Percentiles rank a stretch among this genome's conserved stretches.
Evolutionary conservation across 2,329 filamentous ascomycete genomes (phyloP).

Genomic region (Huntiella bhutanensis): DNA sequence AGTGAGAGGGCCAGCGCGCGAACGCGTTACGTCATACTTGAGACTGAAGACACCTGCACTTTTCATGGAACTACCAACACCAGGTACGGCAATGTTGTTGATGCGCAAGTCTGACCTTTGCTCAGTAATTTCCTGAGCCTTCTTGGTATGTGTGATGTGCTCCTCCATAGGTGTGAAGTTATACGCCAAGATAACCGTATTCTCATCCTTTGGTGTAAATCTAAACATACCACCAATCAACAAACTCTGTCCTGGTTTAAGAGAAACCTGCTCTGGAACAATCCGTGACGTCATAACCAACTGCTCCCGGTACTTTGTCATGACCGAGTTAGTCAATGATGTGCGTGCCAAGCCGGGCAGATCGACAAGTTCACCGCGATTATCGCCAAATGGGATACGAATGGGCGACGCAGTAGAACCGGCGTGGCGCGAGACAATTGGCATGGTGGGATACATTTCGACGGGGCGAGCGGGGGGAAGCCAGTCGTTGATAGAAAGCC

Average conservation of each 20-base stretch:
- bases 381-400: constrained; percentile 70
- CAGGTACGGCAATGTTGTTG: constrained; percentile 42
- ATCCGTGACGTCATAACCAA: constrained; percentile 66
- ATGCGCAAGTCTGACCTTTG: constrained; percentile 40
- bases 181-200: constrained; percentile 56
- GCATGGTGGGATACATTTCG: constrained; percentile 63
- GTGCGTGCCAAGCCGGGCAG: constrained; percentile 68
- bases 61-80: constrained; percentile 35
- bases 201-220: constrained; percentile 52
- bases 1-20: constrained; percentile 56
- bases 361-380: constrained; percentile 80
- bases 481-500: constrained; percentile 31
- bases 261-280: constrained; percentile 49
- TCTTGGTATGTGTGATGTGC: constrained; percentile 63
- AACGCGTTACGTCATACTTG: constrained; percentile 65
- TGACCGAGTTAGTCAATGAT: constrained; percentile 51
- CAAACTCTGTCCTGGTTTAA: constrained; percentile 63
- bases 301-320: constrained; percentile 41
- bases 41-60: constrained; percentile 61
- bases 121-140: constrained; percentile 55
- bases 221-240: constrained; percentile 73
- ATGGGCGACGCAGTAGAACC: constrained; percentile 94
- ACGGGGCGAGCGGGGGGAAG: constrained; percentile 61
- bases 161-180: constrained; percentile 63
- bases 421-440: constrained; percentile 66